phyloP scores from a whole-genome alignment of 1,284 basidiomycete genomes.

The Cryptococcus amylolentus region DNA sequence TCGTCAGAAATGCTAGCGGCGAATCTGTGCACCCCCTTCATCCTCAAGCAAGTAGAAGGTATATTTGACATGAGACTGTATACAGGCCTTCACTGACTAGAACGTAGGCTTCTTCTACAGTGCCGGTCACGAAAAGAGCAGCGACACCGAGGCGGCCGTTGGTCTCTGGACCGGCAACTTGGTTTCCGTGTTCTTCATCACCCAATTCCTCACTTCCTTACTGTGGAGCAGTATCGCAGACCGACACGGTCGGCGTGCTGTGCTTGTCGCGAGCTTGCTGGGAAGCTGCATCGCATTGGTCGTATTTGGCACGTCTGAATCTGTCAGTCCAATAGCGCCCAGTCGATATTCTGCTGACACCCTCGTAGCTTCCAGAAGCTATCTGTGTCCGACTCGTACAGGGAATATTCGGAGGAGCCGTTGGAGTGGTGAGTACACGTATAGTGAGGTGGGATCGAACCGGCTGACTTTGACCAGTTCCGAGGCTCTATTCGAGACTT shows the following conservation, averaged over 20 bases:
- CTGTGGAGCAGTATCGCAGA: conserved; percentile 91
- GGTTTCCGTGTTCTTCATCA: conserved; percentile 54
- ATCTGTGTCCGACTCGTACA: conserved; percentile 85
- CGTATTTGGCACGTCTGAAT: conserved; percentile 79
- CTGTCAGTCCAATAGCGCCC: conserved; percentile 40
- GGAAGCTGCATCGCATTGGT: conserved; percentile 54
- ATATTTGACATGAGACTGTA: conserved; percentile 13
- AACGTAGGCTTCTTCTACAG: conserved; percentile 36
- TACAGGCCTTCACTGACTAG: neutral
- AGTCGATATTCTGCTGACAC: neutral
- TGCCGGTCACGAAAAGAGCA: conserved; percentile 30
- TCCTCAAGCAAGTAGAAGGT: conserved; percentile 91
- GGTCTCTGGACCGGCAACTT: conserved; percentile 51
- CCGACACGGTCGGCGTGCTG: conserved; percentile 79
- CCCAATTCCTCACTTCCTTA: conserved; percentile 80
- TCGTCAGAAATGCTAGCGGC: conserved; percentile 88
- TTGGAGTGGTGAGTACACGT: conserved; percentile 70
- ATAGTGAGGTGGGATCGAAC: neutral
- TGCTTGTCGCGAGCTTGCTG: conserved; percentile 81
- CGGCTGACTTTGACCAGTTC: conserved; percentile 37
- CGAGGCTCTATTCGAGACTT: conserved; percentile 81
- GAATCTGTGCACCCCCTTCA: conserved; percentile 82
- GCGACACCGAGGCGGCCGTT: conserved; percentile 45
- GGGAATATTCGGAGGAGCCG: conserved; percentile 90
- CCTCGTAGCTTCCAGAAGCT: conserved; percentile 64